Percentiles rank a stretch among this genome's conserved stretches.
These are phyloP conservation scores for Claviceps arundinis DNA, from an alignment of 2,329 filamentous ascomycete genomes.

Conservation along the genomic window DNA sequence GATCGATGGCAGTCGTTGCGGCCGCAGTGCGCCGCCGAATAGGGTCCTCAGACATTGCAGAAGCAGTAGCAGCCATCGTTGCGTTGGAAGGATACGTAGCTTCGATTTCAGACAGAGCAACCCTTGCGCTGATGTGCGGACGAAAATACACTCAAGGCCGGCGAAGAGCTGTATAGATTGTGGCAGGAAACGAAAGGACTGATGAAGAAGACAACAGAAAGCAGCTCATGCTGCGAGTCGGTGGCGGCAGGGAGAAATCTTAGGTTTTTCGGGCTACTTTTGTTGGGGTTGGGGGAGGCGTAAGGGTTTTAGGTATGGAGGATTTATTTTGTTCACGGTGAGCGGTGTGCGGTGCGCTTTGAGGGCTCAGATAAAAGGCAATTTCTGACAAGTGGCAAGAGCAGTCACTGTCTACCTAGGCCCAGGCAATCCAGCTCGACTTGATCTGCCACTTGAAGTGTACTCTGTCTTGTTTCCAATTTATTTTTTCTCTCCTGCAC, in stretches of 20 bases:
- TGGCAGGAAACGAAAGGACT: not conserved
- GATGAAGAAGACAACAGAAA: not conserved
- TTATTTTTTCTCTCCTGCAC: too few relatives aligned
- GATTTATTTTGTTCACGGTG: not conserved
- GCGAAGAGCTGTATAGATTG: not conserved
- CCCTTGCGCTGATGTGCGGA: not conserved
- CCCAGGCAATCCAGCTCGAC: too few relatives aligned
- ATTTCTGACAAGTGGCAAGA: not conserved
- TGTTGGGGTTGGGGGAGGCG: constrained; percentile 1
- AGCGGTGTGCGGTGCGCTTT: not conserved
- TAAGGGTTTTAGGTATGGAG: not conserved
- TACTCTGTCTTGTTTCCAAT: too few relatives aligned
- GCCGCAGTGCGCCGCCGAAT: constrained; percentile 35
- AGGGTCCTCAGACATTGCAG: constrained; percentile 28
- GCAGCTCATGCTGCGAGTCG: not conserved
- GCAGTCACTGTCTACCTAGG: not conserved
- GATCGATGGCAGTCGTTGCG: constrained; percentile 32
- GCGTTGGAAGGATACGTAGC: constrained; percentile 1
- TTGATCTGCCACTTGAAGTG: too few relatives aligned
- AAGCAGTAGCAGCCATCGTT: constrained; percentile 34
- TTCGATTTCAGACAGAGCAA: not conserved
- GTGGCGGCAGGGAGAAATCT: not conserved
- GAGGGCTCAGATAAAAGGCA: not conserved
- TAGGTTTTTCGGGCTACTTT: not conserved
- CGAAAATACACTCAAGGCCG: not conserved